Percentiles rank a stretch among this genome's conserved stretches.
phyloP scores from a whole-genome alignment of 148 eudicot species.

The Rhododendron molle region DNA sequence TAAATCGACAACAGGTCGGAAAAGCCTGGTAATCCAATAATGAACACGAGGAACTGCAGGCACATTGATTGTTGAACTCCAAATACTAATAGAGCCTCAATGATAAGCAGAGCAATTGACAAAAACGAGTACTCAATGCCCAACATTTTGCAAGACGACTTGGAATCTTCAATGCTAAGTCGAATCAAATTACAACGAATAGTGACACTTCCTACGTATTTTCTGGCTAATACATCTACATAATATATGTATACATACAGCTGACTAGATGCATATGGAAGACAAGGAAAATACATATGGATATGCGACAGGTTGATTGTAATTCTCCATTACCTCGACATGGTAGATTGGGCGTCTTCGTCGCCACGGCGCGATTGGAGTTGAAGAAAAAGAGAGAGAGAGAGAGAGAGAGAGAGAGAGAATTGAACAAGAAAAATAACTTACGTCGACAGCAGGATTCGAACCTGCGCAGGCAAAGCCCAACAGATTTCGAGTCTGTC shows the following conservation, averaged over 20 bases:
- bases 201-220: background rate
- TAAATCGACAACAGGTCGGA: too few species aligned
- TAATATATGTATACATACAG: background rate
- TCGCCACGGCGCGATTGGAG: background rate
- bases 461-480: constrained; percentile 18
- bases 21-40: too few species aligned
- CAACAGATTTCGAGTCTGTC: constrained; percentile 31
- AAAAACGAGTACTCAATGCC: too few species aligned
- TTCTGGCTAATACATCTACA: background rate
- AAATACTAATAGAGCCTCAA: too few species aligned
- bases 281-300: background rate
- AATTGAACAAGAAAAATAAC: background rate
- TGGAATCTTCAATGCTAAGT: too few species aligned
- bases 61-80: too few species aligned
- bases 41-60: too few species aligned
- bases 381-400: constrained; percentile 21
- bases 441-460: constrained; percentile 15
- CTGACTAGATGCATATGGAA: background rate
- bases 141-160: too few species aligned
- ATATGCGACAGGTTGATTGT: background rate
- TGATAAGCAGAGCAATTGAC: too few species aligned
- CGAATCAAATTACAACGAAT: background rate
- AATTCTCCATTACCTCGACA: constrained; percentile 19
- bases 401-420: constrained; percentile 24
- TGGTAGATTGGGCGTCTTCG: background rate